phyloP scores from a whole-genome alignment of 2,329 filamentous ascomycete species.

The Catunica adiposa region DNA sequence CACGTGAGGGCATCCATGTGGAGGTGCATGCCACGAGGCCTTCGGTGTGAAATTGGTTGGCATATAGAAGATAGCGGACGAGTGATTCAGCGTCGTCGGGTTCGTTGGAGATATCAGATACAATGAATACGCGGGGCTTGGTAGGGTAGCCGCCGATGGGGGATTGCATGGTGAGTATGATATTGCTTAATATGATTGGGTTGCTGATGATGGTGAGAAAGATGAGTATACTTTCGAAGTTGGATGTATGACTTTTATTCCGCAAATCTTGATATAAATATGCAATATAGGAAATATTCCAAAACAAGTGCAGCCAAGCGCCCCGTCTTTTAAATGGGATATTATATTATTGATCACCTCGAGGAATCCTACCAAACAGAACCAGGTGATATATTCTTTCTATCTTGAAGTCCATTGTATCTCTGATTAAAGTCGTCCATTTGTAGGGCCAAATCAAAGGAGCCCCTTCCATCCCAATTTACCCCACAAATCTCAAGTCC shows the following conservation, averaged over 20 bases:
- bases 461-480: background rate
- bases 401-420: too few relatives aligned
- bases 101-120: slow-evolving; percentile 31
- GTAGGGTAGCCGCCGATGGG: background rate
- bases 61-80: slow-evolving; percentile 28
- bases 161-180: background rate
- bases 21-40: slow-evolving; percentile 31
- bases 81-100: slow-evolving; percentile 30
- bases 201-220: background rate
- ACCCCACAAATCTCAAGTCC: too few relatives aligned
- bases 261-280: too few relatives aligned
- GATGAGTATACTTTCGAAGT: too few relatives aligned
- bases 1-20: slow-evolving; percentile 27
- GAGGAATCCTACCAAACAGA: too few relatives aligned
- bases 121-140: slow-evolving; percentile 25
- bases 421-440: too few relatives aligned
- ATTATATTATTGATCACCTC: too few relatives aligned
- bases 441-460: background rate
- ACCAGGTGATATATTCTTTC: too few relatives aligned
- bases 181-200: background rate
- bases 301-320: too few relatives aligned
- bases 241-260: too few relatives aligned
- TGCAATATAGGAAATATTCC: too few relatives aligned
- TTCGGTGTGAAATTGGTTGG: slow-evolving; percentile 30
- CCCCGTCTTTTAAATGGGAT: too few relatives aligned